A percentile compares a stretch with the other conserved stretches of the same genome.
Conservation (phyloP, 2,329 filamentous ascomycete species). For the Cryphonectria naterciae region DNA sequence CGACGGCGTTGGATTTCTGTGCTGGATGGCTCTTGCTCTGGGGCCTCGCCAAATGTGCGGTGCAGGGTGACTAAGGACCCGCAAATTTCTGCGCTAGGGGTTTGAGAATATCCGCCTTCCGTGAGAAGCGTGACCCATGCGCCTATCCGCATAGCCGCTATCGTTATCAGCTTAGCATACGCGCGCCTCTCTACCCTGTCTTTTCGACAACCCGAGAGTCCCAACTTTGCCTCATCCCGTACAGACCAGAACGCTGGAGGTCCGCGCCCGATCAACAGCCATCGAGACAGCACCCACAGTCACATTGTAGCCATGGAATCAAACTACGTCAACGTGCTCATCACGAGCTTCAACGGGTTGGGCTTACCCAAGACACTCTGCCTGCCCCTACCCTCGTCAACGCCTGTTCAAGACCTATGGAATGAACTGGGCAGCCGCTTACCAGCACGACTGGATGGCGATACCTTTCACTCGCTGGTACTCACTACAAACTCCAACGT, state of each 20-base stretch:
- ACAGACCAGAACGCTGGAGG: background rate
- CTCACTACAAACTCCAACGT: slow-evolving; percentile 83
- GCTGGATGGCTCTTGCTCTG: slow-evolving; percentile 5
- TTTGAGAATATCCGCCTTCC: slow-evolving; percentile 17
- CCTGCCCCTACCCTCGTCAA: slow-evolving; percentile 69
- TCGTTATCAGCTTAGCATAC: background rate
- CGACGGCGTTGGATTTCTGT: slow-evolving; percentile 28
- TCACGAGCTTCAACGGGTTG: slow-evolving; percentile 83
- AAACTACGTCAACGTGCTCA: slow-evolving; percentile 74
- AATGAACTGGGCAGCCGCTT: slow-evolving; percentile 64
- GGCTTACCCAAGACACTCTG: slow-evolving; percentile 81
- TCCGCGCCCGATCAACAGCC: background rate
- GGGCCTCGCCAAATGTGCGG: slow-evolving; percentile 29
- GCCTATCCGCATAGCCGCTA: background rate
- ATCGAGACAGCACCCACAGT: background rate
- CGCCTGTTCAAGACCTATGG: slow-evolving; percentile 70
- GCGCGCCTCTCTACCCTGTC: background rate
- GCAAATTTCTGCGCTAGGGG: slow-evolving; percentile 13
- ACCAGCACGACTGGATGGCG: slow-evolving; percentile 55
- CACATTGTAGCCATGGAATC: slow-evolving; percentile 51
- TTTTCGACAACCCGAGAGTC: background rate
- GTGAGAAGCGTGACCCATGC: slow-evolving; percentile 9
- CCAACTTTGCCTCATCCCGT: background rate
- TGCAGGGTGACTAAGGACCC: slow-evolving; percentile 19
- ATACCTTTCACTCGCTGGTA: slow-evolving; percentile 59